These are phyloP conservation scores for Neltuma alba DNA, from an alignment of 306 rosid species.

Conservation along the genomic window DNA sequence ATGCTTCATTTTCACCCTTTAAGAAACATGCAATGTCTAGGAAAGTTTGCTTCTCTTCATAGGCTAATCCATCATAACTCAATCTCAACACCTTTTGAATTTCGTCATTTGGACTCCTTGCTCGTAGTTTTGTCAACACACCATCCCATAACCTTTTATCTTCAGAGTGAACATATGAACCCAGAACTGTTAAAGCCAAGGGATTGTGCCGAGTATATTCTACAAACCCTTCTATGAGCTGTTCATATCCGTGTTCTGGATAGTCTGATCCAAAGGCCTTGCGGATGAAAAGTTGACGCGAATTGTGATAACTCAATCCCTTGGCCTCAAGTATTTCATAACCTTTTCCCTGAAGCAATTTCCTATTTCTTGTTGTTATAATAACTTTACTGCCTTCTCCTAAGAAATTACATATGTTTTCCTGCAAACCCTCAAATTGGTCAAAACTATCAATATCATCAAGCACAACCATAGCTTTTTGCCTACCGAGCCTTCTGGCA, in stretches of 20 bases:
- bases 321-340: neutral
- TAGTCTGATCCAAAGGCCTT: neutral
- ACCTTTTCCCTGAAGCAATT: neutral
- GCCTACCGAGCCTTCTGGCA: neutral
- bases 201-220: neutral
- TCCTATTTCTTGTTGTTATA: constrained; percentile 12
- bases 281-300: neutral
- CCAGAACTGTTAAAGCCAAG: neutral
- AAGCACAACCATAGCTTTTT: neutral
- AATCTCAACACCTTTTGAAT: neutral
- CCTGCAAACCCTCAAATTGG: neutral
- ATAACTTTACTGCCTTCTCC: neutral
- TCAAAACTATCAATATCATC: neutral
- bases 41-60: neutral
- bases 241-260: neutral
- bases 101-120: neutral
- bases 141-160: neutral
- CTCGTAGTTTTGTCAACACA: neutral
- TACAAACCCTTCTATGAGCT: neutral
- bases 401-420: neutral
- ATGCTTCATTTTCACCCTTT: neutral
- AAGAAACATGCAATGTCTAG: constrained; percentile 2
- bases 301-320: neutral
- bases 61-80: neutral
- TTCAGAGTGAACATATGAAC: neutral